Conservation (phyloP, 352 stramenopile genomes). For the Globisporangium polare region DNA sequence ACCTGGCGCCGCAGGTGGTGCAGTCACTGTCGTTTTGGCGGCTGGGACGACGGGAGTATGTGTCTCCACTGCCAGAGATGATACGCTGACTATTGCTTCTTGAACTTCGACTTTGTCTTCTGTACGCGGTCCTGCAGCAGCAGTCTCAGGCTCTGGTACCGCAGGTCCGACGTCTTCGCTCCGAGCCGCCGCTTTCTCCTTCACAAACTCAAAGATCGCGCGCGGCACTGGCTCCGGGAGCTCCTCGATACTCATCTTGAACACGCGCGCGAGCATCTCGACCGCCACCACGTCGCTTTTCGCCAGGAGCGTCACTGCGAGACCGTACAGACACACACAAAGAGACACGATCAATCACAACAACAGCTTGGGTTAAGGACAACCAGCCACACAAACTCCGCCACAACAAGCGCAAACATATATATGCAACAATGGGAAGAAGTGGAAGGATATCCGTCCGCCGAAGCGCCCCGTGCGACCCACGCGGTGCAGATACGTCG, state of each 20-base stretch:
- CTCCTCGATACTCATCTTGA: constrained; percentile 62
- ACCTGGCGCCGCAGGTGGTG: neutral
- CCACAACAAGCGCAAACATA: neutral
- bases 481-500: constrained; percentile 77
- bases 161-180: constrained; percentile 12
- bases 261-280: constrained; percentile 53
- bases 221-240: constrained; percentile 38
- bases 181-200: neutral
- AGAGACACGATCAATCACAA: neutral
- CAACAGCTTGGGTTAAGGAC: constrained; percentile 16
- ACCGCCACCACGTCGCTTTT: constrained; percentile 47
- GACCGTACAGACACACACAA: constrained; percentile 26
- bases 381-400: neutral
- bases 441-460: constrained; percentile 57
- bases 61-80: neutral
- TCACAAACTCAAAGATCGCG: constrained; percentile 33
- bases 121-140: neutral
- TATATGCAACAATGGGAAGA: neutral
- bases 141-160: neutral
- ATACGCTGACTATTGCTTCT: neutral
- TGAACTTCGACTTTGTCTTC: neutral
- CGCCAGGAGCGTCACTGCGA: constrained; percentile 64
- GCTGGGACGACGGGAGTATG: neutral
- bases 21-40: neutral
- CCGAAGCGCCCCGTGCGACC: constrained; percentile 73